Evolutionary conservation across 805 yeast genomes (phyloP), one percentile per base, ranked within the genome.

Genomic region (Saccharomyces paradoxus): DNA sequence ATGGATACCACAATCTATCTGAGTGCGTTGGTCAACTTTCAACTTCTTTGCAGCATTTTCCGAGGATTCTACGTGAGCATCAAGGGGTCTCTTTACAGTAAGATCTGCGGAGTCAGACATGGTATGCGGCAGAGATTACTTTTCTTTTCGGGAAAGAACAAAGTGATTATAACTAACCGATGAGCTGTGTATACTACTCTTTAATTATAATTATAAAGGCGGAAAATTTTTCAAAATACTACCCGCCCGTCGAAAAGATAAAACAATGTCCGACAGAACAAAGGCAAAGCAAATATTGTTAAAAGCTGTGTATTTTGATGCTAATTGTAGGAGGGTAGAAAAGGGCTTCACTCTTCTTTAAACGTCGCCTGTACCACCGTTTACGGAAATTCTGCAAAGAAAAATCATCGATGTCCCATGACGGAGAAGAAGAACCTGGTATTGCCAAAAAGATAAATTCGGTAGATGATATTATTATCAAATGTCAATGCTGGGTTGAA

Each of bases 401-500:
- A 27, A 26, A 26, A 37, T 13, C 12, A 37, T 17, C 22, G 44
- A 62, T 63, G 65, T 55, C 59, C 49, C 57, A 55, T 24, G 63
- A 56, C 37, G 63, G 56, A 24, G 65, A 62, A 32, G 66, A 63
- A 46, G 65, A 64, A 22, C 59, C 59, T 6, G 69, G 63, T 4
- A 58, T 63, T 30, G 62, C 69, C 7, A 63, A 60, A 53, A 65
- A 63, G 52, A 55, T 74, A 9, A 62, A 61, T 13, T 61, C 60
- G 22, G 63, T 72, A 0, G 81, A 78, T 7, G 87, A 84, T 55
- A 74, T 89, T 30, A 68, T 78, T 7, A 76, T 84, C 3, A 97
- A 97, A 17, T 87, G 95, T 65, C 89, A 89, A 67, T 86, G 89
- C 26, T 86, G 77, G 70, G 95, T 87, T 6, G 75, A 76, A 56